These are phyloP conservation scores for Cnidoscolus chayamansa DNA, from an alignment of 441 rosid genomes.

Conservation along the genomic window DNA sequence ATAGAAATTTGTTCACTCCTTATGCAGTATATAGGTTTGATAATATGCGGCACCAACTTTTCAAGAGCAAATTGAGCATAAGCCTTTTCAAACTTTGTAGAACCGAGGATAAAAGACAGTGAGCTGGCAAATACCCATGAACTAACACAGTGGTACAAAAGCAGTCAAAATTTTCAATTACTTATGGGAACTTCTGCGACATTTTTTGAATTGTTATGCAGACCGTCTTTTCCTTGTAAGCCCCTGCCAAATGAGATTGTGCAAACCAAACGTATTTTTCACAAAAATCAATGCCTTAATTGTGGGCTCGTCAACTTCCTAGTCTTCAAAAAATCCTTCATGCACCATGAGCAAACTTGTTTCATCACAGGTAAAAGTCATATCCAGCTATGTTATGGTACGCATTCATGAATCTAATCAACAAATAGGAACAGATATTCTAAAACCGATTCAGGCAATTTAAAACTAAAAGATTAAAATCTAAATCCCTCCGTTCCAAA, in stretches of 20 bases:
- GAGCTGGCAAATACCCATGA: no score
- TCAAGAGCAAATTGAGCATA: no score
- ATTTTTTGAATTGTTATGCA: no score
- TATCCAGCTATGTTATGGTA: background rate
- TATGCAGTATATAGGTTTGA: no score
- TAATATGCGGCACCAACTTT: no score
- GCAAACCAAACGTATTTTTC: no score
- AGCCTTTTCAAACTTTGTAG: no score
- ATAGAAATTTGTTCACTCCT: no score
- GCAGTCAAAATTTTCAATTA: no score
- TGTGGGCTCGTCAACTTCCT: background rate
- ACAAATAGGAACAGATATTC: background rate
- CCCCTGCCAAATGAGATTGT: constrained; percentile 1
- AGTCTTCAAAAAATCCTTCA: background rate
- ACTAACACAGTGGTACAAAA: no score
- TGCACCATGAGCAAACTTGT: background rate
- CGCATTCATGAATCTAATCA: background rate
- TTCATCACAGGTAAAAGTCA: background rate
- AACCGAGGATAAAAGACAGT: no score
- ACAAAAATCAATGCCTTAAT: background rate
- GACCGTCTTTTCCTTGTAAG: background rate
- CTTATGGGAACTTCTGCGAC: no score
- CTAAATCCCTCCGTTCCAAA: background rate
- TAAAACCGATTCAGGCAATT: background rate
- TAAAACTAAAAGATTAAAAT: background rate